Evolutionary conservation across 2,329 filamentous ascomycete species (phyloP), one percentile per base, ranked within the genome.

Genomic region (Leptographium wingfieldii): DNA sequence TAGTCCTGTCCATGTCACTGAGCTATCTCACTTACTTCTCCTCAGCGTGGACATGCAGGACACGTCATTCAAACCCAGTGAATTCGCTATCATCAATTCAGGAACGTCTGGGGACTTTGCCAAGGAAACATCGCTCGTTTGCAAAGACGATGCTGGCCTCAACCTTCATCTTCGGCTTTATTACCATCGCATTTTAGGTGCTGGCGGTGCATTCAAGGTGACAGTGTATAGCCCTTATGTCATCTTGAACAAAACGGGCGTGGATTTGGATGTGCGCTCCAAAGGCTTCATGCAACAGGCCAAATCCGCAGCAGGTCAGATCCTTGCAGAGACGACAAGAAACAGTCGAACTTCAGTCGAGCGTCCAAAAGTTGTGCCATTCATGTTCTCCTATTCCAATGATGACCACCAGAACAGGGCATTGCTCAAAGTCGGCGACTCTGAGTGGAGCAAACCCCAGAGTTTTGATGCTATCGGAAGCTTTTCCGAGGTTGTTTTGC

Each of bases 391-490:
- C 0, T 99, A 88, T 70, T 83, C 84, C 1, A 90, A 81, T 25
- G 88, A 96, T 65, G 94, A 99, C 68, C 88, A 89, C 66, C 90
- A 90, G 66, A 99, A 99, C 71, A 85, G 94, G 65, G 91, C 90
- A 7, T 76, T 95, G 53, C 76, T 99, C 62, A 95, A 90, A 73
- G 83, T 96, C 49, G 90, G 88, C 5, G 88, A 95, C 59, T 96
- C 94, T 0, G 83, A 86, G 62, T 99, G 94, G 95, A 97, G 94
- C 74, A 96, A 94, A 70, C 90, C 92, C 0, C 92, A 97, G 70
- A 96, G 90, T 79, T 96, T 99, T 67, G 95, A 99, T 69, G 94
- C 94, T 25, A 94, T 99, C 64, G 94, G 94, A 38, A 97, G 92
- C 68, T 91, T 87, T 0, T 87, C 90, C 19, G 92, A 96, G 66